Conservation (phyloP, 768 basidiomycete species). For the Lentinus brumalis region DNA sequence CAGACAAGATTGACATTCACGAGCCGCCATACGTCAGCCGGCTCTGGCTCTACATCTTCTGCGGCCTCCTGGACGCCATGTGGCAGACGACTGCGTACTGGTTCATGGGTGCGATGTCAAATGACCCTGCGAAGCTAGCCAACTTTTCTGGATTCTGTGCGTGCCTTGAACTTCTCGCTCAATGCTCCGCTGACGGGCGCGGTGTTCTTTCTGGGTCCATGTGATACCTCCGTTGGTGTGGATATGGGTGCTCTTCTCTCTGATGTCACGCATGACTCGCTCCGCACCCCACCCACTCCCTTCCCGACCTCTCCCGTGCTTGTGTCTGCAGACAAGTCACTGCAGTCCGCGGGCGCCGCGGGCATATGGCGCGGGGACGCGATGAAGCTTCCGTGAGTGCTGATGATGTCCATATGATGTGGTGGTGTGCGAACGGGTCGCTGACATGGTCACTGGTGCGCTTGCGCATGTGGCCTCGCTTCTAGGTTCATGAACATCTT, state of each 20-base stretch:
- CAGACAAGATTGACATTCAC: conserved; percentile 57
- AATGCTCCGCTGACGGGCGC: background rate
- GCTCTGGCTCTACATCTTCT: conserved; percentile 68
- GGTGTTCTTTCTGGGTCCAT: background rate
- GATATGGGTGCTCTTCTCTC: background rate
- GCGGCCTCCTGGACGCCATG: conserved; percentile 77
- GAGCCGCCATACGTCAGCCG: conserved; percentile 56
- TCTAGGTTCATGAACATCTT: conserved; percentile 67
- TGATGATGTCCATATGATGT: background rate
- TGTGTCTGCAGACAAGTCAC: conserved; percentile 54
- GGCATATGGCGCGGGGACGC: conserved; percentile 75
- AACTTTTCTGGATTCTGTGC: conserved; percentile 81
- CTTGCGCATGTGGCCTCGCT: background rate
- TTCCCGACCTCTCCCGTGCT: background rate
- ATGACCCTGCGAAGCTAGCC: conserved; percentile 77
- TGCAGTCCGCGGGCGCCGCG: conserved; percentile 78
- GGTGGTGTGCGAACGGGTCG: background rate
- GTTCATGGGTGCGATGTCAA: conserved; percentile 86
- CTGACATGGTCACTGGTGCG: background rate
- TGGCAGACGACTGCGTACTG: conserved; percentile 86
- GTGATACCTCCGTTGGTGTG: background rate
- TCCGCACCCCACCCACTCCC: background rate
- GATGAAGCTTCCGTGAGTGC: conserved; percentile 56
- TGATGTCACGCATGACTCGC: background rate
- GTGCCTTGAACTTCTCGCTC: conserved; percentile 30